Evolutionary conservation across 2,329 filamentous ascomycete genomes (phyloP).

Genomic region (Trichoderma brevicompactum): DNA sequence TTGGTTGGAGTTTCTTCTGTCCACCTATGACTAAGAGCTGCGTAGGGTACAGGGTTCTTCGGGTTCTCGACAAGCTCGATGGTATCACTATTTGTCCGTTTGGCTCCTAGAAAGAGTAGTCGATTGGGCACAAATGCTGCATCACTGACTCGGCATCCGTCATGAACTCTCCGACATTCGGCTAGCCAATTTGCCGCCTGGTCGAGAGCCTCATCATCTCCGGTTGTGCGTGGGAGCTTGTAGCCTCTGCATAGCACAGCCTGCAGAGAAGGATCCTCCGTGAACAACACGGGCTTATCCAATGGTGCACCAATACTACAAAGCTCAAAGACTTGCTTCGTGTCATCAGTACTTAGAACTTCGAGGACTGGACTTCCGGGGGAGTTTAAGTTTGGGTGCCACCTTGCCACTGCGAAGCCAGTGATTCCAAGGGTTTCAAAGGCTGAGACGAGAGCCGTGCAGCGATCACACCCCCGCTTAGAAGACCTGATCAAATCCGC

Average conservation of each 20-base stretch:
- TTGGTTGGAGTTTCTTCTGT: constrained; percentile 20
- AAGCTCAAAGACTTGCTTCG: constrained; percentile 10
- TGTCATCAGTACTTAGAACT: not conserved
- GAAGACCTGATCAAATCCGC: constrained; percentile 5
- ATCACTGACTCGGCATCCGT: constrained; percentile 3
- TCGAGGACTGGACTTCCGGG: not conserved
- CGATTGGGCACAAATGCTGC: constrained; percentile 22
- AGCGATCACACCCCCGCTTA: constrained; percentile 12
- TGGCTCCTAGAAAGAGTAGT: constrained; percentile 12
- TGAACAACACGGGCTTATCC: not conserved
- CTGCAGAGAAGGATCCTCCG: constrained; percentile 1
- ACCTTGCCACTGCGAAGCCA: constrained; percentile 6
- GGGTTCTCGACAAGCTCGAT: constrained; percentile 21
- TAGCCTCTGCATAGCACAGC: not conserved
- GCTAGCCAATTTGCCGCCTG: constrained; percentile 20
- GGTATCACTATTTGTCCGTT: not conserved
- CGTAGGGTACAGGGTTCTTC: constrained; percentile 3
- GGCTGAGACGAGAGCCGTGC: constrained; percentile 14
- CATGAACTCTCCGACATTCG: constrained; percentile 5
- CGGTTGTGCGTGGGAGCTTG: constrained; percentile 1
- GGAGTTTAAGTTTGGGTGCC: not conserved
- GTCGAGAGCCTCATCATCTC: not conserved
- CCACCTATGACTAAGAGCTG: constrained; percentile 27
- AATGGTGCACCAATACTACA: not conserved
- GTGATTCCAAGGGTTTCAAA: not conserved